Percentiles rank a stretch among this genome's conserved stretches.
These are phyloP conservation scores for Trichothecium sympodiale DNA, from an alignment of 2,329 filamentous ascomycete species.

Conservation along the genomic window DNA sequence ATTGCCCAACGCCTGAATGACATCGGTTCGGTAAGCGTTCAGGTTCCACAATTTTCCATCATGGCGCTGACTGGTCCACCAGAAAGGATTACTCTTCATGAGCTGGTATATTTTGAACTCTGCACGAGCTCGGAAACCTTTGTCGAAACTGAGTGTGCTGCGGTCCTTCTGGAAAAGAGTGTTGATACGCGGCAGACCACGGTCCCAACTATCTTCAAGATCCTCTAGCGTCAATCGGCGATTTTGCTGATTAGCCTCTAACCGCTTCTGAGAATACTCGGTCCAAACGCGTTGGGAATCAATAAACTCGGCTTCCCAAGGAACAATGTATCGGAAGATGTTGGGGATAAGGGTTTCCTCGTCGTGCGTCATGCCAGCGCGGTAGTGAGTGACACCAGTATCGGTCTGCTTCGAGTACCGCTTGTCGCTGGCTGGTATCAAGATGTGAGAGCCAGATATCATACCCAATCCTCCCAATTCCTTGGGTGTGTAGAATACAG, in stretches of 20 bases:
- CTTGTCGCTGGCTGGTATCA: conserved; percentile 96
- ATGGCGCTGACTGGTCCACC: conserved; percentile 97
- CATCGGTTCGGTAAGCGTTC: conserved; percentile 90
- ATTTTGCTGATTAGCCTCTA: conserved; percentile 96
- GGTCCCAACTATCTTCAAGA: conserved; percentile 96
- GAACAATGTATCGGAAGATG: conserved; percentile 98
- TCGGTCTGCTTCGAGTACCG: conserved; percentile 98
- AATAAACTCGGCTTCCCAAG: conserved; percentile 98
- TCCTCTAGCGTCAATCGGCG: conserved; percentile 89
- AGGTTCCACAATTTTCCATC: conserved; percentile 97
- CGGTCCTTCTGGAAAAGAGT: conserved; percentile 98
- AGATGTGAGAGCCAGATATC: conserved; percentile 96
- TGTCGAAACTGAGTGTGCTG: conserved; percentile 94
- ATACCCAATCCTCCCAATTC: conserved; percentile 94
- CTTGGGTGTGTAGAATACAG: conserved; percentile 98
- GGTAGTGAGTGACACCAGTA: conserved; percentile 91
- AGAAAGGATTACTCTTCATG: conserved; percentile 99
- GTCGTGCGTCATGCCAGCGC: conserved; percentile 95
- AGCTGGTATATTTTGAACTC: conserved; percentile 98
- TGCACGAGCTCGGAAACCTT: conserved; percentile 87
- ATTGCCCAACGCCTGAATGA: conserved; percentile 91
- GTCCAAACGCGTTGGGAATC: conserved; percentile 99
- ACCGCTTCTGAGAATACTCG: conserved; percentile 94
- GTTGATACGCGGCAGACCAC: conserved; percentile 93
- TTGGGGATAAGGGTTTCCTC: conserved; percentile 97